A percentile compares a stretch with the other conserved stretches of the same genome.
phyloP scores from a whole-genome alignment of 768 basidiomycete genomes.

The Boletales sp. region DNA sequence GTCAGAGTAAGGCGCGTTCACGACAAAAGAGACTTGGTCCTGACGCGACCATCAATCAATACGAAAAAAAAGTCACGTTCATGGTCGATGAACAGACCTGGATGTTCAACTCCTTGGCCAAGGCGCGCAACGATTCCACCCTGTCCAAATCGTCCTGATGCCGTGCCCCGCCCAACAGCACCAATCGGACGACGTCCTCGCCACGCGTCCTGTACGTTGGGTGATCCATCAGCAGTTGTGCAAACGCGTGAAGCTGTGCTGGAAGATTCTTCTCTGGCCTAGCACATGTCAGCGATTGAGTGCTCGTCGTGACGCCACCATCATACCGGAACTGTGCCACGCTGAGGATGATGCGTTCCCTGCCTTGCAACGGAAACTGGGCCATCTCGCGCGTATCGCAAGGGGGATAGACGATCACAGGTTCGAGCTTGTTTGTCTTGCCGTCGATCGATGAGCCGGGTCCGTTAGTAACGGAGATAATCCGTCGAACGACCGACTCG shows the following conservation, averaged over 20 bases:
- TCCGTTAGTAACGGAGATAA: not conserved
- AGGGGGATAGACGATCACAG: conserved; percentile 78
- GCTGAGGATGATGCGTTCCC: conserved; percentile 72
- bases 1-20: conserved; percentile 77
- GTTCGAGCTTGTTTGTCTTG: conserved; percentile 1
- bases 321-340: conserved; percentile 89
- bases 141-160: conserved; percentile 71
- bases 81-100: conserved; percentile 42
- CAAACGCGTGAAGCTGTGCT: conserved; percentile 71
- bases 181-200: conserved; percentile 46
- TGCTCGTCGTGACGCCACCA: not conserved
- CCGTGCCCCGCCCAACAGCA: conserved; percentile 84
- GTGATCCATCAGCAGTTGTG: conserved; percentile 49
- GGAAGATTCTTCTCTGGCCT: conserved; percentile 95
- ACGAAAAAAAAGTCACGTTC: not conserved
- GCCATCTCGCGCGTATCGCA: conserved; percentile 81
- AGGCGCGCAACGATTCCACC: conserved; percentile 52
- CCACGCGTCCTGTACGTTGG: conserved; percentile 48
- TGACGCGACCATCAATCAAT: conserved; percentile 27
- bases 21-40: conserved; percentile 70
- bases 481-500: not conserved
- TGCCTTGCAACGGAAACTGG: conserved; percentile 46
- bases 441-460: not conserved
- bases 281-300: not conserved
- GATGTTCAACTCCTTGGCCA: conserved; percentile 63